Percentiles rank a stretch among this genome's conserved stretches.
Conservation (phyloP, 192 early-diverging fungal genomes). For the Piromyces sp. region DNA sequence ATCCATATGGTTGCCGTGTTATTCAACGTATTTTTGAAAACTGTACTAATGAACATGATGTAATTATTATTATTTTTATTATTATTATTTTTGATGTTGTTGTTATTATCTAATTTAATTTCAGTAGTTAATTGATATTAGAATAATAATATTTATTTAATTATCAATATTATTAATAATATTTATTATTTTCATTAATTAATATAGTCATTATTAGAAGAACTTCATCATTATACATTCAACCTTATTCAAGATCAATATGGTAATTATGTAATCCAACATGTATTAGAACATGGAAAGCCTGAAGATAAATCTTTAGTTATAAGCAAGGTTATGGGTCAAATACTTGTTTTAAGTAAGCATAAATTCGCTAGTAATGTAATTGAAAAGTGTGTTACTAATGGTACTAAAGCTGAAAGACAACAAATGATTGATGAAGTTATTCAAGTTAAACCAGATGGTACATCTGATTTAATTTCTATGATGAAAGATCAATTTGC, state of each 20-base stretch:
- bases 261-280: slow-evolving; percentile 99
- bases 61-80: too few species aligned
- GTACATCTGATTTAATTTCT: slow-evolving; percentile 62
- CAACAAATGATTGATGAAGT: slow-evolving; percentile 86
- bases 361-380: slow-evolving; percentile 99
- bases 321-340: slow-evolving; percentile 74
- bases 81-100: too few species aligned
- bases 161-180: too few species aligned
- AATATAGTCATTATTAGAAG: slow-evolving; percentile 84
- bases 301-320: slow-evolving; percentile 72
- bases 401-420: slow-evolving; percentile 71
- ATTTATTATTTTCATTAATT: too few species aligned
- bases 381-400: slow-evolving; percentile 94
- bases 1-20: slow-evolving; percentile 96
- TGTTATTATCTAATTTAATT: too few species aligned
- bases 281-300: slow-evolving; percentile 86
- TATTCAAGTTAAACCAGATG: slow-evolving; percentile 63
- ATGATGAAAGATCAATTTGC: slow-evolving; percentile 99
- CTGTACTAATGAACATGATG: slow-evolving; percentile 72
- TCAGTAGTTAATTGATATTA: too few species aligned
- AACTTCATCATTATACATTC: slow-evolving; percentile 80
- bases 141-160: too few species aligned
- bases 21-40: slow-evolving; percentile 99
- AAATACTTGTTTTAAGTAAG: slow-evolving; percentile 80
- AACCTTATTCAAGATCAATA: slow-evolving; percentile 95